Evolutionary conservation across 129 eudicot genomes (phyloP), one percentile per base, ranked within the genome.

Genomic region (Smallanthus sonchifolius): DNA sequence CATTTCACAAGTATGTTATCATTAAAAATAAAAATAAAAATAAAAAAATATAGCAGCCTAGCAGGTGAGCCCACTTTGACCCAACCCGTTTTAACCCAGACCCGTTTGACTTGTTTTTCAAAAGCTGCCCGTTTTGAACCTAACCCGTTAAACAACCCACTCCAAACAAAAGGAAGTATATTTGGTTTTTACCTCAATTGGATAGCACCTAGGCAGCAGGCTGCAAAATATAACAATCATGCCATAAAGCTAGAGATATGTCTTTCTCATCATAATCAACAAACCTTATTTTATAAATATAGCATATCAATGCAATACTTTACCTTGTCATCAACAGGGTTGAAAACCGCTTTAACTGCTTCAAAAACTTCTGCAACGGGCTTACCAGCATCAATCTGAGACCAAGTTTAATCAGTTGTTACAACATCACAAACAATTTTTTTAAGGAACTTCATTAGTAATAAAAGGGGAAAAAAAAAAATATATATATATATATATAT

Each of bases 331-430:
- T 16, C 20, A 9, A 69, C 65, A 40, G 91, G 82, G 65, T 87
- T 72, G 69, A 94, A 94, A 67, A 86, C 72, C 38, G 86, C 87
- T 86, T 94, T 94, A 19, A 94, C 98, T 11, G 87, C 88, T 75
- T 86, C 97, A 80, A 94, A 94, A 70, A 94, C 98, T 81, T 89
- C 91, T 52, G 73, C 93, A 69, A 90, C 57, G 6, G 98, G 96
- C 82, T 85, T 84, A 67, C 80, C 83, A 52, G 98, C 98, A 78
- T 90, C 96, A 74, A 94, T 90, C 98, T 94, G 62, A 39, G 34
- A 39, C 37, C 36, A 44, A 70, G 69, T 67, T 55, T 6, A 39
- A 64, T 59, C 40, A 79, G 15, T 73, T 48, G 40, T 8, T 19
- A 73, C 24, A 32, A 59, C 6, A 54, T 10, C 24, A 70, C 7